Base-by-base conservation (phyloP, 257 asterid genomes). In the Leonotis leonurus region DNA sequence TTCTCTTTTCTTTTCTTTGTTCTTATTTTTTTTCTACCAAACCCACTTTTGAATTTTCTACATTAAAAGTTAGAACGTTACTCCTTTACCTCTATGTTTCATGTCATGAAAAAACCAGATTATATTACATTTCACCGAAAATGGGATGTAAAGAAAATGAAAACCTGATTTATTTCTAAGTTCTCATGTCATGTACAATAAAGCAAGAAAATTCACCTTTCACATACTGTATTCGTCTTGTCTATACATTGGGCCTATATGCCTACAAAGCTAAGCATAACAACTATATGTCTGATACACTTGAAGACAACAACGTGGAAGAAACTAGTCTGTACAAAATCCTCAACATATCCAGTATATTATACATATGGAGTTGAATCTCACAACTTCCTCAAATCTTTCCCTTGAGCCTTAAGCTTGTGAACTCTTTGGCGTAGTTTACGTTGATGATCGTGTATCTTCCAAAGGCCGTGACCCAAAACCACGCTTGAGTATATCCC, bases 391-490 rank as follows among this genome's bases (percentile, higher is more conserved):
- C 77, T 74, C 3, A 81, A 78, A 44, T 8, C 40, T 37, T 75
- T 71, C 10, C 71, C 81, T 48, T 80, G 89, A 21, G 70, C 79
- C 68, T 81, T 81, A 51, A 91, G 94, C 76, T 73, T 83, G 44
- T 76, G 90, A 64, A 91, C 87, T 72, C 98, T 77, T 58, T 86
- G 88, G 36, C 94, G 83, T 58, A 88, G 75, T 65, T 81, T 79
- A 53, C 80, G 67, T 46, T 86, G 95, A 70, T 89, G 93, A 49
- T 92, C 95, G 16, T 92, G 83, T 61, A 89, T 92, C 78, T 92
- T 92, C 95, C 95, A 85, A 1, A 92, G 87, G 39, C 99, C 95
- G 14, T 92, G 99, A 5, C 99, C 99, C 75, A 92, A 69, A 49
- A 89, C 72, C 12, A 92, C 91, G 1, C 91, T 30, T 0, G 97